Percentiles rank a stretch among this genome's conserved stretches.
Conservation (phyloP, 805 yeast species). For the Peterozyma toletana region DNA sequence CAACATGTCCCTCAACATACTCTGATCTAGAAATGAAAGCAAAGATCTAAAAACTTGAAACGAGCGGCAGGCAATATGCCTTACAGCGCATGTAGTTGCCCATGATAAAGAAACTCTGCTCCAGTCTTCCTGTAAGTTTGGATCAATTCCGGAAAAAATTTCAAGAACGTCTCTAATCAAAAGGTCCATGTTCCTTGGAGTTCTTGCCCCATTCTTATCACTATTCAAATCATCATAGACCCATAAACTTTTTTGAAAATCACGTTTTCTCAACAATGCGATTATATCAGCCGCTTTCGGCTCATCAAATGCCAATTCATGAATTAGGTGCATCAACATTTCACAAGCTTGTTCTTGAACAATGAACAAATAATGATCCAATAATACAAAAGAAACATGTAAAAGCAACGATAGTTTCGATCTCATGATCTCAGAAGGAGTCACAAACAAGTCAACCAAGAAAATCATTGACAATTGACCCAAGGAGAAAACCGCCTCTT, state of each 20-base stretch:
- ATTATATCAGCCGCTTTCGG: conserved; percentile 52
- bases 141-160: conserved; percentile 40
- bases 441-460: conserved; percentile 70
- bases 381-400: conserved; percentile 71
- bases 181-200: conserved; percentile 80
- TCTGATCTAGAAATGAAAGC: conserved; percentile 72
- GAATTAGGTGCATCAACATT: conserved; percentile 65
- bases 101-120: conserved; percentile 74
- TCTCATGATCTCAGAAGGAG: conserved; percentile 55
- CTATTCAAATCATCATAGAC: conserved; percentile 76
- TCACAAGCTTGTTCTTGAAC: conserved; percentile 83
- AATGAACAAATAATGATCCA: conserved; percentile 80
- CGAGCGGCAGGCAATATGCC: conserved; percentile 95
- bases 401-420: conserved; percentile 63
- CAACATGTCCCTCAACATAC: conserved; percentile 88
- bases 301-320: conserved; percentile 48
- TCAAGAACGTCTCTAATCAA: conserved; percentile 58
- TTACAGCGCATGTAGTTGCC: conserved; percentile 97
- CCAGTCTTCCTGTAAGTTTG: conserved; percentile 73
- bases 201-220: conserved; percentile 71
- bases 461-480: conserved; percentile 86
- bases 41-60: conserved; percentile 88
- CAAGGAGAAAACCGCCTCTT: conserved; percentile 74
- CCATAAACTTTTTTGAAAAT: conserved; percentile 56
- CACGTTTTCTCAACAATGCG: conserved; percentile 46